Evolutionary conservation across 495 filamentous ascomycete genomes (phyloP).

Genomic region (Trichodelitschia bisporula): DNA sequence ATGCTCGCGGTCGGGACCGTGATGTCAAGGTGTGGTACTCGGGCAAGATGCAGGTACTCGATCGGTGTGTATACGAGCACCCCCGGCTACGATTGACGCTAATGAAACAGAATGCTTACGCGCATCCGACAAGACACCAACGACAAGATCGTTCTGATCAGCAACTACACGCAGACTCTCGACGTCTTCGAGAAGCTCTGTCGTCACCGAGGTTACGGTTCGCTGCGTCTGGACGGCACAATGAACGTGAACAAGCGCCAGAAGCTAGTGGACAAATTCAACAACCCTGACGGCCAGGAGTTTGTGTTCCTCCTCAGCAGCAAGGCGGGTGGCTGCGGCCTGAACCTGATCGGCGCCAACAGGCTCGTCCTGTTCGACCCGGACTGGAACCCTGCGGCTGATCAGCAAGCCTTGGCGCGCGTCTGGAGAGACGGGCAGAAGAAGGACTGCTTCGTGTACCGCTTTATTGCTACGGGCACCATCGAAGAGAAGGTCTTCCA

Average conservation of each 20-base stretch:
- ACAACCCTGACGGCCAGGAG: slow-evolving; percentile 72
- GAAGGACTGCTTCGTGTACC: slow-evolving; percentile 98
- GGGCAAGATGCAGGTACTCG: slow-evolving; percentile 94
- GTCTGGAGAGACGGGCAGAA: slow-evolving; percentile 98
- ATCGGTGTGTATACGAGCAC: slow-evolving; percentile 23
- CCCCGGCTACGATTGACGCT: not conserved
- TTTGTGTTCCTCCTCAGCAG: slow-evolving; percentile 91
- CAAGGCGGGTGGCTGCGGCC: slow-evolving; percentile 89
- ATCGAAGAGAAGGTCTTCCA: slow-evolving; percentile 99
- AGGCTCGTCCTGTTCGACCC: slow-evolving; percentile 93
- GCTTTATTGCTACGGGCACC: slow-evolving; percentile 91
- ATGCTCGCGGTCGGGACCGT: slow-evolving; percentile 65
- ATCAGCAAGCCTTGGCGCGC: slow-evolving; percentile 90
- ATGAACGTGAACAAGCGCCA: slow-evolving; percentile 95
- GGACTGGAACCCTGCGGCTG: slow-evolving; percentile 97
- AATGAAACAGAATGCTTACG: slow-evolving; percentile 45
- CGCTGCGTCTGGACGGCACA: slow-evolving; percentile 72
- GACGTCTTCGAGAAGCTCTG: slow-evolving; percentile 90
- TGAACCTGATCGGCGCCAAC: slow-evolving; percentile 95
- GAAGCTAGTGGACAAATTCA: slow-evolving; percentile 97
- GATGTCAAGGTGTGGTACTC: slow-evolving; percentile 93
- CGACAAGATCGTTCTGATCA: slow-evolving; percentile 98
- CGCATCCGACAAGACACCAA: slow-evolving; percentile 91
- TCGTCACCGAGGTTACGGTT: slow-evolving; percentile 60
- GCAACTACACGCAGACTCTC: slow-evolving; percentile 91